Evolutionary conservation across 306 rosid species (phyloP).

Genomic region (Begonia peltatifolia): DNA sequence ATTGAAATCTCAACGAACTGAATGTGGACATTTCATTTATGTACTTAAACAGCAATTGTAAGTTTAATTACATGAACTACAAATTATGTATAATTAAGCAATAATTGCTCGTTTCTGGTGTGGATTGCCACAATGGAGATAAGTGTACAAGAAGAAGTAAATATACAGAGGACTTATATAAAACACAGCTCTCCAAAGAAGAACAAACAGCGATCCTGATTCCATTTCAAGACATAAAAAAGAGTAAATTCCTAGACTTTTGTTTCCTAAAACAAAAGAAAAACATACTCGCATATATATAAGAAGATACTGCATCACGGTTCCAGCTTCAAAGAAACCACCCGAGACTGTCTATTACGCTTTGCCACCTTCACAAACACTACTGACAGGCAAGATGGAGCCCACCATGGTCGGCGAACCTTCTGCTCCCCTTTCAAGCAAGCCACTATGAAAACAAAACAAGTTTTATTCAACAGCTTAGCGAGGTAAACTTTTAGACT

Average conservation of each 20-base stretch:
- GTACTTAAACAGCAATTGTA: no score
- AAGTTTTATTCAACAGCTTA: constrained; percentile 11
- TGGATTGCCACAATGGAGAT: constrained; percentile 5
- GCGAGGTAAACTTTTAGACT: no score
- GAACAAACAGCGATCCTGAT: constrained; percentile 29
- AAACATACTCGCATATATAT: constrained; percentile 35
- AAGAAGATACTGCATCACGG: constrained; percentile 43
- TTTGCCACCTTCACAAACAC: constrained; percentile 81
- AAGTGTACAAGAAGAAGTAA: constrained; percentile 11
- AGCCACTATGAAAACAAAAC: constrained; percentile 58
- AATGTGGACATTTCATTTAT: no score
- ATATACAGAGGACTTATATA: constrained; percentile 34
- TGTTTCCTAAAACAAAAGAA: constrained; percentile 33
- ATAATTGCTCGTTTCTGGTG: constrained; percentile 11
- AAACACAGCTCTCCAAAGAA: constrained; percentile 42
- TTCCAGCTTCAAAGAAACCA: constrained; percentile 97
- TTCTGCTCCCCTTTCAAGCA: constrained; percentile 98
- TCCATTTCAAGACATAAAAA: constrained; percentile 9
- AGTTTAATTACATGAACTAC: no score
- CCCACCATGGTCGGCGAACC: constrained; percentile 99
- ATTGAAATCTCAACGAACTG: no score
- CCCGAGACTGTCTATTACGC: constrained; percentile 94
- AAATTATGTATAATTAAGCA: not conserved
- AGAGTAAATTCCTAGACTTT: constrained; percentile 41
- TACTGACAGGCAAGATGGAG: constrained; percentile 83